Base-by-base conservation (phyloP, 139 green algal genomes). In the Micractinium sp. region DNA sequence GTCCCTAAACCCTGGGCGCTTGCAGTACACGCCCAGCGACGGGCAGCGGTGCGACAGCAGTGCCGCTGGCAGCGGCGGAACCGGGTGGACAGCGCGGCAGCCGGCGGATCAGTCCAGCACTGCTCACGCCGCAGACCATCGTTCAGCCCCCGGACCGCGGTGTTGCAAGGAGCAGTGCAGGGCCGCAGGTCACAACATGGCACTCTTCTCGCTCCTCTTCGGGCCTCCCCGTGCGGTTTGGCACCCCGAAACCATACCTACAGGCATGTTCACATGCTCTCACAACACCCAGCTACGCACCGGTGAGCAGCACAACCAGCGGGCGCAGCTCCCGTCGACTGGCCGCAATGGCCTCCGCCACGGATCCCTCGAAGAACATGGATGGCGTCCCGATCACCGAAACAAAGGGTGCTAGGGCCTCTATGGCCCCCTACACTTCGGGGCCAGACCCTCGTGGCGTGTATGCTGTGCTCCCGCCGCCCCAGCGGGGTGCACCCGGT, bases 361-460 rank as follows among this genome's bases (percentile, higher is more conserved):
- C 86, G 14, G n/a, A n/a, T 36, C 86, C 86, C 27, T 86, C 60
- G 31, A 90, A 90, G 29, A 69, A 90, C 86, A 89, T 89, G 23
- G 56, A 16, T 14, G 47, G 71, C 71, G 2, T 13, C 29, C 15
- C 20, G 71, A 71, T 31, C 20, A 12, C 63, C 20, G 20, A 27
- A 71, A 31, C 63, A 27, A 12, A 18, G 3, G 69, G 23, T 35
- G 69, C 16, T 66, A 23, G 16, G 16, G 69, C 3, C 27, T 15
- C 69, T 2, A 36, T 76, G 25, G 20, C 25, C 27, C 27, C 16
- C 27, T 23, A 36, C 29, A 27, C 69, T 33, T 18, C 14, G 25
- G 69, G 23, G 15, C 18, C 69, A 35, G 12, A 19, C 3, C 27
- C 36, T 13, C 25, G 27, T 15, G 25, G 27, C 25, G 27, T 76